phyloP scores from a whole-genome alignment of 805 yeast genomes.

The Suhomyces pyralidae region DNA sequence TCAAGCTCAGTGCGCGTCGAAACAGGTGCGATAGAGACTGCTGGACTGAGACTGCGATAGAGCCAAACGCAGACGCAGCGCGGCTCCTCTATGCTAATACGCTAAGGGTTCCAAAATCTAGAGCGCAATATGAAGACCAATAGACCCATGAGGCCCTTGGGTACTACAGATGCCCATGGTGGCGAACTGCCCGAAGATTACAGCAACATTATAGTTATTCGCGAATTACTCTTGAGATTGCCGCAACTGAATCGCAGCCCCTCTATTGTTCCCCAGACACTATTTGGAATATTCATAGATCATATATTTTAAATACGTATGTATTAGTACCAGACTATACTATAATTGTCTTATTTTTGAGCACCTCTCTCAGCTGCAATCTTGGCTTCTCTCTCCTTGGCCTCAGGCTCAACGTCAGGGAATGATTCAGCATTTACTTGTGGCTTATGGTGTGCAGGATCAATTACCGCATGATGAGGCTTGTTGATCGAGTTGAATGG shows the following conservation, averaged over 20 bases:
- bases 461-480: conserved; percentile 33
- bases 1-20: too few species aligned
- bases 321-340: not conserved
- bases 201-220: not conserved
- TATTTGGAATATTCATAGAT: not conserved
- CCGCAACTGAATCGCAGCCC: too few species aligned
- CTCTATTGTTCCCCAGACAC: not conserved
- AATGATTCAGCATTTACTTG: conserved; percentile 20
- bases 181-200: not conserved
- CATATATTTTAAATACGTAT: not conserved
- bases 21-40: too few species aligned
- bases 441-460: conserved; percentile 25
- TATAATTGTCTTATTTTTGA: not conserved
- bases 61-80: not conserved
- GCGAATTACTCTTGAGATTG: not conserved
- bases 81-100: not conserved
- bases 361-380: not conserved
- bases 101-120: not conserved
- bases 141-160: not conserved
- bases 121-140: not conserved
- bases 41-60: not conserved
- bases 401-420: conserved; percentile 34
- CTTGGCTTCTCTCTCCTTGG: conserved; percentile 25
- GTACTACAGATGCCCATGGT: not conserved
- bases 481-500: conserved; percentile 36